A percentile compares a stretch with the other conserved stretches of the same genome.
These are phyloP conservation scores for Cavenderia fasciculata DNA, from an alignment of 78 protist genomes.

Conservation along the genomic window DNA sequence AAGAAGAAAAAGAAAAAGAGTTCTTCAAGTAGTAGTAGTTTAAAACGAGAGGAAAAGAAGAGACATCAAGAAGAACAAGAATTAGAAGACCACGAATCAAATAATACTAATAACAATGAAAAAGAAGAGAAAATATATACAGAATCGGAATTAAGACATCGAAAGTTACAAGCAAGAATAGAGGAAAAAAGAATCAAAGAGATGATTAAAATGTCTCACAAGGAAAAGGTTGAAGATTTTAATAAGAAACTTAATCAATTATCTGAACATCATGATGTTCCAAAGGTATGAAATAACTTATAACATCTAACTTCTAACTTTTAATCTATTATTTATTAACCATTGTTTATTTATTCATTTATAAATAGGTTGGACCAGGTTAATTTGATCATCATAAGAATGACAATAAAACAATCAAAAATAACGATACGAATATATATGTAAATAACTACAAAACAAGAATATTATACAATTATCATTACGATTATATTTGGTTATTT, in stretches of 20 bases:
- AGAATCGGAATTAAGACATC: conserved; percentile 22
- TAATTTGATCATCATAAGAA: too few species aligned
- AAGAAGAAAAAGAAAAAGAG: conserved; percentile 56
- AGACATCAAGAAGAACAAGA: not conserved
- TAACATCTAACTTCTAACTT: not conserved
- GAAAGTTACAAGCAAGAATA: conserved; percentile 8
- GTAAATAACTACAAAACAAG: too few species aligned
- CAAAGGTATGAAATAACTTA: conserved; percentile 22
- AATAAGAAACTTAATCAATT: conserved; percentile 43
- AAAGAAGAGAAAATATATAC: not conserved
- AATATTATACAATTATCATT: too few species aligned
- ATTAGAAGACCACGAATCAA: not conserved
- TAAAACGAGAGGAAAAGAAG: not conserved
- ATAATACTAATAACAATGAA: not conserved
- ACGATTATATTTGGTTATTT: too few species aligned
- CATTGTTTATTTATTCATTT: not conserved
- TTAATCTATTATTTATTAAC: not conserved
- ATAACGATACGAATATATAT: too few species aligned
- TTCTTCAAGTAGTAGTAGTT: too few species aligned
- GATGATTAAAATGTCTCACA: conserved; percentile 38
- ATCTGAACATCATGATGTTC: conserved; percentile 66
- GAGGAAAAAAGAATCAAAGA: conserved; percentile 43
- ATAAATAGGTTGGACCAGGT: conserved; percentile 45
- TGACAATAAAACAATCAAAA: too few species aligned
- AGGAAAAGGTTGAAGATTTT: conserved; percentile 58